Conservation (phyloP, 805 yeast genomes). For the Zygotorulaspora chibaensis region DNA sequence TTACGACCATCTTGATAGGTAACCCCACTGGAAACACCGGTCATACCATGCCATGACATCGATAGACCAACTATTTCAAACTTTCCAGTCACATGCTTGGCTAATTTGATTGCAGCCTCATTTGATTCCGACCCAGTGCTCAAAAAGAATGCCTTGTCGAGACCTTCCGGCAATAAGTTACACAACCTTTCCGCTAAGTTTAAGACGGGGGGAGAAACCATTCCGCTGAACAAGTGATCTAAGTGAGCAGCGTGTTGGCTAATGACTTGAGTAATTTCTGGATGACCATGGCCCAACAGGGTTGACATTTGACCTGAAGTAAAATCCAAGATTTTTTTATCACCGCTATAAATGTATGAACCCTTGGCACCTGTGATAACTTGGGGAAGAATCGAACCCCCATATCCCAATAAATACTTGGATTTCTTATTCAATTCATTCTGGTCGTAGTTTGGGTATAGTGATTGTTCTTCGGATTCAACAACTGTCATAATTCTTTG, state of each 20-base stretch:
- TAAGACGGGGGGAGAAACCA: conserved; percentile 30
- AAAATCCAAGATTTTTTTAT: conserved; percentile 25
- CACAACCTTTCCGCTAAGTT: conserved; percentile 31
- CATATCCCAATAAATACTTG: conserved; percentile 15
- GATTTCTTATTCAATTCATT: conserved; percentile 4
- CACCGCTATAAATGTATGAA: conserved; percentile 24
- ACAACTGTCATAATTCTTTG: background rate
- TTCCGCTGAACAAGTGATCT: conserved; percentile 28
- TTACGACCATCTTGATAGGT: conserved; percentile 30
- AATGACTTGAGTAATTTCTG: conserved; percentile 26
- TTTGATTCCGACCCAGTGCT: conserved; percentile 36
- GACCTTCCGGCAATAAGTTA: conserved; percentile 20
- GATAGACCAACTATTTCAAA: conserved; percentile 30
- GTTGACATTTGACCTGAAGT: conserved; percentile 29
- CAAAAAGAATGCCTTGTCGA: conserved; percentile 26
- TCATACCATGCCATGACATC: conserved; percentile 33
- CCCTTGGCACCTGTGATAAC: conserved; percentile 24
- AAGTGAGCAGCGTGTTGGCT: conserved; percentile 20
- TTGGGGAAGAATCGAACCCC: conserved; percentile 19
- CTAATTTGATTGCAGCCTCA: conserved; percentile 36
- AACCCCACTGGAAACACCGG: conserved; percentile 26
- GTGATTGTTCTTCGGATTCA: background rate
- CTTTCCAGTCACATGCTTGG: conserved; percentile 27
- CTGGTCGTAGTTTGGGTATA: conserved; percentile 6
- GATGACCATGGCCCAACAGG: conserved; percentile 31